These are phyloP conservation scores for Brettanomyces nanus DNA, from an alignment of 805 yeast species.

Conservation along the genomic window DNA sequence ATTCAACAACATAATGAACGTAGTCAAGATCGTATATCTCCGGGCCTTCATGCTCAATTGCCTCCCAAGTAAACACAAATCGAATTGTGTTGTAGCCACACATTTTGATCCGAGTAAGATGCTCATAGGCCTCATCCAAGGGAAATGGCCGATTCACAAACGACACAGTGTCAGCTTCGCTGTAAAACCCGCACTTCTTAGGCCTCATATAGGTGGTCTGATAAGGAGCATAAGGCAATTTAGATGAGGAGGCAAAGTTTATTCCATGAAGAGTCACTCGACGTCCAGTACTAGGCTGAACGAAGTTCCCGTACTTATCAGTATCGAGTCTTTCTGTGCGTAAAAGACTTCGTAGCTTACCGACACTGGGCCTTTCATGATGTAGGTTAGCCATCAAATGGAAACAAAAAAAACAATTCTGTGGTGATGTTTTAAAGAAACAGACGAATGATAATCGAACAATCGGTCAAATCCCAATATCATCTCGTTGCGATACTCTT, in stretches of 20 bases:
- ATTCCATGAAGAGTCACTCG: slow-evolving; percentile 67
- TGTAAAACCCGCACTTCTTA: slow-evolving; percentile 42
- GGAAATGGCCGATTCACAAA: slow-evolving; percentile 82
- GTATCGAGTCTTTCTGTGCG: slow-evolving; percentile 19
- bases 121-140: slow-evolving; percentile 59
- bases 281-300: slow-evolving; percentile 44
- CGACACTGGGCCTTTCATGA: background rate
- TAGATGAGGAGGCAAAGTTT: slow-evolving; percentile 68
- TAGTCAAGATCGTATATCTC: slow-evolving; percentile 72
- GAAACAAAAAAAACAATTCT: background rate
- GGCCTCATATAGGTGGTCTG: slow-evolving; percentile 33
- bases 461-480: background rate
- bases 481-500: no score
- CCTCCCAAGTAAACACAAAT: slow-evolving; percentile 84
- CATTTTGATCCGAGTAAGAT: slow-evolving; percentile 59
- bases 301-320: slow-evolving; percentile 49
- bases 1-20: slow-evolving; percentile 57
- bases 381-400: background rate
- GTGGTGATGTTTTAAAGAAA: no score
- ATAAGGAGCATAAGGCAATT: slow-evolving; percentile 55
- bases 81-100: slow-evolving; percentile 81
- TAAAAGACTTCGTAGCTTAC: background rate
- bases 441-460: background rate
- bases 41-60: slow-evolving; percentile 84
- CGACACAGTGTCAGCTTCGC: slow-evolving; percentile 64